Evolutionary conservation across 2,329 filamentous ascomycete genomes (phyloP).

Genomic region (Alternaria alternata): DNA sequence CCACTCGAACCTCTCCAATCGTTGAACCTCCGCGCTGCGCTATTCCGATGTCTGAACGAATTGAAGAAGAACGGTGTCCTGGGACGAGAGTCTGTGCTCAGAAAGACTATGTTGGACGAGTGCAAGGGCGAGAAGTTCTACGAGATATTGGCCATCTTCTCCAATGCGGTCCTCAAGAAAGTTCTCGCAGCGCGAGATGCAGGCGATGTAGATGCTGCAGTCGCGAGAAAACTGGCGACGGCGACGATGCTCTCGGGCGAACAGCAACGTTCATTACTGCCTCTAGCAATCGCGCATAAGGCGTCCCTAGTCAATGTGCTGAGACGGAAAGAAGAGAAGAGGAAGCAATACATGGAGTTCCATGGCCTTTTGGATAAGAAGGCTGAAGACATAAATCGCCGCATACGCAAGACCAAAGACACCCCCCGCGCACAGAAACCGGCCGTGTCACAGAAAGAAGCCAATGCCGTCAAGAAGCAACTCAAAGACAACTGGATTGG

Average conservation of each 20-base stretch:
- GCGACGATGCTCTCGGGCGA: conserved; percentile 41
- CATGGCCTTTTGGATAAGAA: conserved; percentile 70
- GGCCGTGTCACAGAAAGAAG: conserved; percentile 44
- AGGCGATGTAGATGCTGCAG: conserved; percentile 16
- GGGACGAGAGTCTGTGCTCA: conserved; percentile 78
- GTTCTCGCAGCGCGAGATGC: conserved; percentile 63
- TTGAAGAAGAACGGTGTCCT: conserved; percentile 87
- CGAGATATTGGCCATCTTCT: conserved; percentile 85
- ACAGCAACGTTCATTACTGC: conserved; percentile 59
- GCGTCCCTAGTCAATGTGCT: conserved; percentile 69
- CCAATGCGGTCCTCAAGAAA: conserved; percentile 80
- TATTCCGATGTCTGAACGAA: conserved; percentile 82
- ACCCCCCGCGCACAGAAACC: conserved; percentile 35
- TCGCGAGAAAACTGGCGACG: conserved; percentile 63
- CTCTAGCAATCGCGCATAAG: conserved; percentile 77
- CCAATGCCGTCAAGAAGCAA: conserved; percentile 61
- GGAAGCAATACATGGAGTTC: conserved; percentile 69
- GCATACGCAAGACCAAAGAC: conserved; percentile 56
- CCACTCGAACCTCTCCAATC: conserved; percentile 90
- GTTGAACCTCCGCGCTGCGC: conserved; percentile 83
- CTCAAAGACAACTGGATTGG: conserved; percentile 81
- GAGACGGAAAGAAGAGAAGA: conserved; percentile 66
- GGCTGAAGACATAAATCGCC: conserved; percentile 63
- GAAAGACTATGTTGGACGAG: conserved; percentile 96
- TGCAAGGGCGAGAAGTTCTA: conserved; percentile 91